A percentile compares a stretch with the other conserved stretches of the same genome.
Conservation (phyloP, 805 yeast genomes). For the Suhomyces vadensis region DNA sequence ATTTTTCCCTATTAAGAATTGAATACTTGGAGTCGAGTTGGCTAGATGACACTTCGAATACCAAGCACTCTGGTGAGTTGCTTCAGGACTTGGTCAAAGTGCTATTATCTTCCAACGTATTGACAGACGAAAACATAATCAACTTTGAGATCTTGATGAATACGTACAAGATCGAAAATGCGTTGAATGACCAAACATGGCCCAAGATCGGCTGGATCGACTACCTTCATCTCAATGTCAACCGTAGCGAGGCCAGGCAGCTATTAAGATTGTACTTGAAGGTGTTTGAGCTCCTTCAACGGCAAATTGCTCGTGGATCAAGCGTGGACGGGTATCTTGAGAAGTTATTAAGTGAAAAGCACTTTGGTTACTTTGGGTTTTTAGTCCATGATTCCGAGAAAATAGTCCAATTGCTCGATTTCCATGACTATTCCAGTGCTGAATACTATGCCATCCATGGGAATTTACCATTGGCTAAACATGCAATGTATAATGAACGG, state of each 20-base stretch:
- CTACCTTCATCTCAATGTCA: slow-evolving; percentile 27
- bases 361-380: neutral
- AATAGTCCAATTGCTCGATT: slow-evolving; percentile 16
- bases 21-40: slow-evolving; percentile 37
- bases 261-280: slow-evolving; percentile 33
- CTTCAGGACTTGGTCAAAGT: slow-evolving; percentile 25
- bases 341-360: neutral
- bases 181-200: slow-evolving; percentile 30
- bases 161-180: slow-evolving; percentile 32
- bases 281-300: slow-evolving; percentile 32
- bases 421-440: slow-evolving; percentile 35
- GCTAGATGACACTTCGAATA: slow-evolving; percentile 17
- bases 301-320: neutral
- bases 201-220: slow-evolving; percentile 43
- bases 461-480: slow-evolving; percentile 22
- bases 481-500: neutral
- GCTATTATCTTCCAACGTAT: slow-evolving; percentile 14
- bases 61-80: slow-evolving; percentile 23
- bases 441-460: slow-evolving; percentile 30
- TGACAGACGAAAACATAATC: slow-evolving; percentile 18
- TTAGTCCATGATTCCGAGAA: neutral
- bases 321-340: neutral
- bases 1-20: slow-evolving; percentile 30
- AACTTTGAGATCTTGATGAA: slow-evolving; percentile 28
- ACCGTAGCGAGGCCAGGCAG: slow-evolving; percentile 28